Evolutionary conservation across 176 grass and related monocot species (phyloP).

Genomic region (Alopecurus myosuroides): DNA sequence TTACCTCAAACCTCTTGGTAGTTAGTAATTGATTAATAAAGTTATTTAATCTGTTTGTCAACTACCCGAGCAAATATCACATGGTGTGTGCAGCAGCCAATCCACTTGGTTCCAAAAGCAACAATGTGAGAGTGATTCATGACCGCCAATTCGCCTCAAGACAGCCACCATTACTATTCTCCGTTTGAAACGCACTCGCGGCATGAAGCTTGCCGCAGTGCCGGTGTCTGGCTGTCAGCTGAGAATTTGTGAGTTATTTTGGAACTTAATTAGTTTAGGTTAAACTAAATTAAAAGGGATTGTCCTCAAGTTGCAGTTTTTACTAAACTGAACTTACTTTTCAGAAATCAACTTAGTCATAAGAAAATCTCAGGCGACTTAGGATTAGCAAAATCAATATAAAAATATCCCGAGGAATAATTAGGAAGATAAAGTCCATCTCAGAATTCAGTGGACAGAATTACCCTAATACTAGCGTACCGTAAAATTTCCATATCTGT

Average conservation of each 20-base stretch:
- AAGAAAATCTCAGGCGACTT: background rate
- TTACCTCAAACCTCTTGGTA: background rate
- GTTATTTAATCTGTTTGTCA: background rate
- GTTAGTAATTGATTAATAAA: background rate
- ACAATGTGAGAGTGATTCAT: background rate
- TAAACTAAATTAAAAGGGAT: background rate
- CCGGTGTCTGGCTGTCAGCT: background rate
- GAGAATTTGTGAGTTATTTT: conserved; percentile 1
- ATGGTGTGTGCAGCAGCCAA: background rate
- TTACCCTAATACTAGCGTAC: background rate
- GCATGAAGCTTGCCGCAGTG: background rate
- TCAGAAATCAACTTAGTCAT: background rate
- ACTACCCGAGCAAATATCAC: background rate
- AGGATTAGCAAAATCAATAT: background rate
- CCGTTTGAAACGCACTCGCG: background rate
- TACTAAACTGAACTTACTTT: background rate
- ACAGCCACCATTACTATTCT: background rate
- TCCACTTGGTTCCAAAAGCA: background rate
- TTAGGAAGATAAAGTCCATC: background rate
- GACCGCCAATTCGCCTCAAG: background rate
- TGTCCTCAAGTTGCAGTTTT: background rate
- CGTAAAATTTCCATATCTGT: background rate
- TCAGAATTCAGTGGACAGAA: background rate
- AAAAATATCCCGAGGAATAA: background rate
- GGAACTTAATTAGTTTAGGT: background rate